These are phyloP conservation scores for Salix dunnii DNA, from an alignment of 345 rosid genomes.

Conservation along the genomic window DNA sequence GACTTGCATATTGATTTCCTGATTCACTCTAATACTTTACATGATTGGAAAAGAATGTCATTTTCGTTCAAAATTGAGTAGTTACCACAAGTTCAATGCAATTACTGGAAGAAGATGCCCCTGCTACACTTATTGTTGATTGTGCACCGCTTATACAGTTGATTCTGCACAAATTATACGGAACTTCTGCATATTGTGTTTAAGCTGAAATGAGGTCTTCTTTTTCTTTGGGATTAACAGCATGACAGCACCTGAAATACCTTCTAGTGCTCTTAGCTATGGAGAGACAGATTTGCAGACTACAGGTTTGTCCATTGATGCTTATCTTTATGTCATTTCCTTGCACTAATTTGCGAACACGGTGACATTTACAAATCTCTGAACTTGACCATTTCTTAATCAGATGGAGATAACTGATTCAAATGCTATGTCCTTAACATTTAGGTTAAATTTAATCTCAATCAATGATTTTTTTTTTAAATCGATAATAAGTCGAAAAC, in stretches of 20 bases:
- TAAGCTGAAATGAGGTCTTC: background rate
- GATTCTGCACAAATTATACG: background rate
- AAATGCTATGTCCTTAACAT: no score
- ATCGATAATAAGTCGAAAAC: no score
- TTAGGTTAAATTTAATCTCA: no score
- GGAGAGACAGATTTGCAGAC: slow-evolving; percentile 75
- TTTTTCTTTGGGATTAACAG: slow-evolving; percentile 31
- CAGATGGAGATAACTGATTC: no score
- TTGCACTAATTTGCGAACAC: no score
- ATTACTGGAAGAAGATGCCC: background rate
- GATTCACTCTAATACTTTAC: background rate
- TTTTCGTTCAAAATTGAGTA: background rate
- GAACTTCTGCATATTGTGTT: background rate
- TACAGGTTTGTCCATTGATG: slow-evolving; percentile 42
- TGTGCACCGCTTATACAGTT: background rate
- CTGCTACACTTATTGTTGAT: background rate
- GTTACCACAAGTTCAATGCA: background rate
- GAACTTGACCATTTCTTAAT: background rate
- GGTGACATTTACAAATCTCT: background rate
- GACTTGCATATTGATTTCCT: background rate
- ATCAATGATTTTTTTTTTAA: no score
- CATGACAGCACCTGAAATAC: slow-evolving; percentile 83
- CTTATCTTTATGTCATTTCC: background rate
- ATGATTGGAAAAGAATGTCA: background rate
- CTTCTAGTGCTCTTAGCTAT: slow-evolving; percentile 54